Evolutionary conservation across 768 basidiomycete genomes (phyloP), one percentile per base, ranked within the genome.

Genomic region (Astraeus odoratus): DNA sequence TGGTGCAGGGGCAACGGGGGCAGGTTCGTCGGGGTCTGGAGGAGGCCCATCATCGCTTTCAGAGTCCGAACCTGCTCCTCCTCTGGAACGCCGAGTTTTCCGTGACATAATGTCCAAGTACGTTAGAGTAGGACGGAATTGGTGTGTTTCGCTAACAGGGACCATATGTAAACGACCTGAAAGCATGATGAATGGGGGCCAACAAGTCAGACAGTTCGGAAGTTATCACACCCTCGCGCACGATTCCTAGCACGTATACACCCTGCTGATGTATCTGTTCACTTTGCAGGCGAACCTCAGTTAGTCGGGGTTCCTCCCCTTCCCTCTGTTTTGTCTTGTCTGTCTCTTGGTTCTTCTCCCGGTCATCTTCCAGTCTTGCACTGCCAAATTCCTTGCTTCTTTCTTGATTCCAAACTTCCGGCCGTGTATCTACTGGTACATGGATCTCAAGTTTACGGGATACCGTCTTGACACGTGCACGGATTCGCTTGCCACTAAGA

Each of bases 11-110:
- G 71, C 61, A 4, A 66, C 50, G n/a, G 77, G 74, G 1, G 67
- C 60, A 5, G 72, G 74, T 43, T 88, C 86, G 51, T 89, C 86
- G 12, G 86, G 86, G 56, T 90, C 86, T 34, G 78, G 82, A 20
- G 84, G 86, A 19, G 86, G 84, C 0, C 81, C 86, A 43, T 86
- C 83, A 45, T 88, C 86, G 6, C 80, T 81, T 36, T 89, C 87
- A 1, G 81, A 81, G 45, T 82, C 86, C 3, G 74, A 77, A 7
- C 72, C 78, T 26, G 55, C 64, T 12, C 60, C 74, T 33, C 63
- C 58, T 31, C 68, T 66, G 18, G 70, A 68, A 38, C 75, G 78
- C 53, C 71, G 77, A 49, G 62, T 69, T 67, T 83, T 87, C 29
- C 78, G 78, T 19, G 81, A 79, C 44, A 83, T 59, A 47, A 77